These are phyloP conservation scores for Sordariomycetes sp. DNA, from an alignment of 2,329 filamentous ascomycete species.

Conservation along the genomic window DNA sequence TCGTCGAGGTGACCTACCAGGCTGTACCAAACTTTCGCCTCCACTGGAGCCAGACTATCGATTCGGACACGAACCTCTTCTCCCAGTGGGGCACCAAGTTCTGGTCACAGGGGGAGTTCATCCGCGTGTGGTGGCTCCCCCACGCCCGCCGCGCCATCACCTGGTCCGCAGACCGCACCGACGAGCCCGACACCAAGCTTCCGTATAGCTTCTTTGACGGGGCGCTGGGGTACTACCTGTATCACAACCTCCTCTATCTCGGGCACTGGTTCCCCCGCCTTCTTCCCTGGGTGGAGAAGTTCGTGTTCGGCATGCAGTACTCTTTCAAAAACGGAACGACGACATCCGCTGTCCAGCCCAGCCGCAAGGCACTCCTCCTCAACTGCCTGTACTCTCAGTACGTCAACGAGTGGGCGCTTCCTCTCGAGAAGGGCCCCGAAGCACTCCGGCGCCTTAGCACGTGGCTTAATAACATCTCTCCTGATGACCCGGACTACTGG, in stretches of 20 bases:
- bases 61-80: slow-evolving; percentile 55
- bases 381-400: slow-evolving; percentile 98
- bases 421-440: slow-evolving; percentile 74
- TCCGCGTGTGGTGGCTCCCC: slow-evolving; percentile 95
- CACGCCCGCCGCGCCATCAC: slow-evolving; percentile 80
- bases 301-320: slow-evolving; percentile 96
- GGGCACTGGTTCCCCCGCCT: slow-evolving; percentile 66
- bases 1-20: slow-evolving; percentile 78
- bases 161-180: slow-evolving; percentile 76
- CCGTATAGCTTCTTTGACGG: slow-evolving; percentile 69
- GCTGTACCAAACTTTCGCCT: slow-evolving; percentile 74
- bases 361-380: slow-evolving; percentile 74
- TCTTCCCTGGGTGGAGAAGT: slow-evolving; percentile 85
- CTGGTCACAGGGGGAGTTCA: slow-evolving; percentile 79
- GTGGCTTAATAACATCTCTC: slow-evolving; percentile 58
- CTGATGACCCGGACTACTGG: slow-evolving; percentile 52
- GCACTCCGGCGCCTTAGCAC: slow-evolving; percentile 69
- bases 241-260: slow-evolving; percentile 79
- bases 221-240: slow-evolving; percentile 71
- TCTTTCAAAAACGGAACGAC: slow-evolving; percentile 62
- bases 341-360: slow-evolving; percentile 66
- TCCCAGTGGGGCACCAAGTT: slow-evolving; percentile 58
- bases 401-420: slow-evolving; percentile 96
- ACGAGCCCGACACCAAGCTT: slow-evolving; percentile 44
- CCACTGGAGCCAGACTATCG: slow-evolving; percentile 71